Evolutionary conservation across 2,329 filamentous ascomycete genomes (phyloP).

Genomic region (Aspergillus novoparasiticus): DNA sequence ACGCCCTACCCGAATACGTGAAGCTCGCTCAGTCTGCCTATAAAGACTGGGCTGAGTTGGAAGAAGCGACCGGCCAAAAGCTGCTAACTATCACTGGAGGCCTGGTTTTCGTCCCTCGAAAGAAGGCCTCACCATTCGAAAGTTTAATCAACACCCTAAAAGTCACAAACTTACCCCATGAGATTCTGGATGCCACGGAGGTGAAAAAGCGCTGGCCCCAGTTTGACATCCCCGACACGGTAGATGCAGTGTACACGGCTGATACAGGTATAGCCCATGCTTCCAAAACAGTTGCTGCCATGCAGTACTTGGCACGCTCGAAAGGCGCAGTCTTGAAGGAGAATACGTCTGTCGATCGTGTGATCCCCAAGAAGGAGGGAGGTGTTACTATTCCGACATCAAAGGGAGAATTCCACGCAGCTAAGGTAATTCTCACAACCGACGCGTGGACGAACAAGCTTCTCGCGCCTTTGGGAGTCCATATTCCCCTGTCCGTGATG

Average conservation of each 20-base stretch:
- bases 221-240: neutral
- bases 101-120: neutral
- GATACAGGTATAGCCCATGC: neutral
- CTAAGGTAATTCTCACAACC: neutral
- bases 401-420: neutral
- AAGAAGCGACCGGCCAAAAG: neutral
- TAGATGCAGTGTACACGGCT: neutral
- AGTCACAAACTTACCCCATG: neutral
- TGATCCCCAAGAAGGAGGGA: neutral
- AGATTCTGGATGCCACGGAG: neutral
- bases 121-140: neutral
- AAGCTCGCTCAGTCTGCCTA: neutral
- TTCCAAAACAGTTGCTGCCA: neutral
- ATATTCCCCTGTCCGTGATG: neutral
- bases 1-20: neutral
- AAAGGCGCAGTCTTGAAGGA: neutral
- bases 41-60: neutral
- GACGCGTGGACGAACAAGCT: neutral
- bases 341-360: neutral
- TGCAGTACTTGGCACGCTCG: neutral
- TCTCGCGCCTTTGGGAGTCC: neutral
- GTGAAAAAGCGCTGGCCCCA: neutral
- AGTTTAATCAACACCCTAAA: neutral
- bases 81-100: neutral
- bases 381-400: neutral